These are phyloP conservation scores for Xylariaceae sp. DNA, from an alignment of 2,329 filamentous ascomycete genomes.

Conservation along the genomic window DNA sequence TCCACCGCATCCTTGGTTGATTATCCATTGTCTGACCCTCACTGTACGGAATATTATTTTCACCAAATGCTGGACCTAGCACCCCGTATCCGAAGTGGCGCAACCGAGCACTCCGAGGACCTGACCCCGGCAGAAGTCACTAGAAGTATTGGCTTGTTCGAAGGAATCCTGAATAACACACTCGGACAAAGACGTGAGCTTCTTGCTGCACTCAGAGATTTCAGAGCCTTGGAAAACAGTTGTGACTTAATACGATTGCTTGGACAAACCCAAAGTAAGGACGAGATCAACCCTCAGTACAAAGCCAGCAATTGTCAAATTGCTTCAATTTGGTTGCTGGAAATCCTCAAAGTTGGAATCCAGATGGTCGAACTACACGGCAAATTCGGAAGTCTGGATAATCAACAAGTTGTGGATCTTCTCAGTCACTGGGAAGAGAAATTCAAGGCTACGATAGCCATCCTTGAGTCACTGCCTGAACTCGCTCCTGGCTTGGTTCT, in stretches of 20 bases:
- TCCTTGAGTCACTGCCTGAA: slow-evolving; percentile 39
- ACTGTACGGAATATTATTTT: slow-evolving; percentile 66
- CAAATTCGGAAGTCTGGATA: slow-evolving; percentile 55
- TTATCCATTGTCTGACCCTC: slow-evolving; percentile 25
- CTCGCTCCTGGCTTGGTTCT: slow-evolving; percentile 52
- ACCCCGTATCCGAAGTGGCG: slow-evolving; percentile 61
- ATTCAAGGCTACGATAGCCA: slow-evolving; percentile 41
- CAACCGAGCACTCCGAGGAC: slow-evolving; percentile 76
- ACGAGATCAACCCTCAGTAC: slow-evolving; percentile 18
- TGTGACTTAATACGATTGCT: slow-evolving; percentile 37
- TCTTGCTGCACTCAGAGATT: slow-evolving; percentile 34
- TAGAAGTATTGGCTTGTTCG: slow-evolving; percentile 78
- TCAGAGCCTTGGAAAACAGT: slow-evolving; percentile 36
- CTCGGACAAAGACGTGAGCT: slow-evolving; percentile 57
- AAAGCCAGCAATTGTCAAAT: slow-evolving; percentile 24
- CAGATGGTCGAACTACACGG: slow-evolving; percentile 63
- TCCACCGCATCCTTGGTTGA: slow-evolving; percentile 41
- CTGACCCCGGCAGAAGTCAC: slow-evolving; percentile 75
- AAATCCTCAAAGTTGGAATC: slow-evolving; percentile 60
- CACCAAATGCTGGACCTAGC: slow-evolving; percentile 75
- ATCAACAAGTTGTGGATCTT: slow-evolving; percentile 39
- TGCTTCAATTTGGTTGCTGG: slow-evolving; percentile 57
- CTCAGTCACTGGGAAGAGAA: slow-evolving; percentile 49
- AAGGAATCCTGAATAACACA: slow-evolving; percentile 71
- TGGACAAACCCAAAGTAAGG: slow-evolving; percentile 20